Percentiles rank a stretch among this genome's conserved stretches.
Evolutionary conservation across 148 eudicot genomes (phyloP).

Genomic region (Rhododendron simsii): DNA sequence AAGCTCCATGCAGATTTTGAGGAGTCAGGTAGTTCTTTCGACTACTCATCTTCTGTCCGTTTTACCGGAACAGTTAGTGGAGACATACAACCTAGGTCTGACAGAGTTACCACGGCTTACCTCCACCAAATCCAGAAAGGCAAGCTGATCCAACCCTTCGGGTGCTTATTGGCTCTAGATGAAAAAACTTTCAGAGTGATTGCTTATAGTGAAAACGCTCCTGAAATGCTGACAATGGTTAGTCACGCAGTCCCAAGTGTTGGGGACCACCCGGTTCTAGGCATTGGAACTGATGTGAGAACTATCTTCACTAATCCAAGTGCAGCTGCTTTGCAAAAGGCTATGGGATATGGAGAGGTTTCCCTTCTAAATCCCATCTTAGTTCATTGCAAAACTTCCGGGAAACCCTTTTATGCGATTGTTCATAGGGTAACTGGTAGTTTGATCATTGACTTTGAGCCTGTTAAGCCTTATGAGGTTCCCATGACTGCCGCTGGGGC

Average conservation of each 20-base stretch:
- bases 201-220: conserved; percentile 84
- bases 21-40: conserved; percentile 62
- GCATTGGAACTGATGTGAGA: conserved; percentile 76
- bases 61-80: conserved; percentile 23
- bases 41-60: conserved; percentile 71
- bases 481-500: conserved; percentile 97
- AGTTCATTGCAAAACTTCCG: conserved; percentile 87
- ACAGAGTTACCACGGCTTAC: conserved; percentile 73
- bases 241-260: conserved; percentile 91
- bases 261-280: conserved; percentile 63
- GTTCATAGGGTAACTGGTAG: conserved; percentile 81
- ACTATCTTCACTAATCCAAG: conserved; percentile 74
- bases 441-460: conserved; percentile 84
- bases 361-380: conserved; percentile 80
- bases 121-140: conserved; percentile 90
- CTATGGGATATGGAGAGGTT: conserved; percentile 77
- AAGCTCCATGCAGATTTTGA: conserved; percentile 85
- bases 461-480: conserved; percentile 85
- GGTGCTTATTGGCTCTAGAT: conserved; percentile 81
- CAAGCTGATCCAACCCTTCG: conserved; percentile 77
- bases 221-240: conserved; percentile 87
- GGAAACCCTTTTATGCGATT: conserved; percentile 92
- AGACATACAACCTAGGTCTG: conserved; percentile 39
- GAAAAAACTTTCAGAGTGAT: conserved; percentile 73
- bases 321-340: conserved; percentile 73